Percentiles rank a stretch among this genome's conserved stretches.
Evolutionary conservation across 1,284 basidiomycete species (phyloP).

Genomic region (Irpex lacteus): DNA sequence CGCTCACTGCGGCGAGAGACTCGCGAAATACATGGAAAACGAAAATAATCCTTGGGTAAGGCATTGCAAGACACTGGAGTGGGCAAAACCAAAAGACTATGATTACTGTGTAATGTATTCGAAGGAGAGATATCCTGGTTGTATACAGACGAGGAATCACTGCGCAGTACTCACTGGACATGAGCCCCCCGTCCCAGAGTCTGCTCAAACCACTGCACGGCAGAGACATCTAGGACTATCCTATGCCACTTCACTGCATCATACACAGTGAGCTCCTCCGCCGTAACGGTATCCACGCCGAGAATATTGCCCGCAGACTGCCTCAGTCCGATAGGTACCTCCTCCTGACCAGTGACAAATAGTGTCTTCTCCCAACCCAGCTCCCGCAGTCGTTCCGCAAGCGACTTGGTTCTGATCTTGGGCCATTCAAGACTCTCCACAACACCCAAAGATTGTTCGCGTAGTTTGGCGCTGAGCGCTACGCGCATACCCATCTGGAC

Average conservation of each 20-base stretch:
- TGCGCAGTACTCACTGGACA: not conserved
- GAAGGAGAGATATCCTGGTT: not conserved
- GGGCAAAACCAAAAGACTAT: not conserved
- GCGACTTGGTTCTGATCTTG: conserved; percentile 61
- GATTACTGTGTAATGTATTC: not conserved
- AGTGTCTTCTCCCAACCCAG: conserved; percentile 68
- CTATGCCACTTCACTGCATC: conserved; percentile 76
- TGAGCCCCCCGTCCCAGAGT: conserved; percentile 36
- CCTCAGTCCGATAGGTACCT: conserved; percentile 50
- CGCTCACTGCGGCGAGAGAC: not conserved
- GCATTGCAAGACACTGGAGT: too few species aligned
- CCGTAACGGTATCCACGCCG: conserved; percentile 57
- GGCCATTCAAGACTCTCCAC: conserved; percentile 74
- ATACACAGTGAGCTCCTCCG: conserved; percentile 72
- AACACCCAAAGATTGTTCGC: conserved; percentile 72
- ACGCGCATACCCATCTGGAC: conserved; percentile 92
- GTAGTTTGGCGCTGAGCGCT: conserved; percentile 80
- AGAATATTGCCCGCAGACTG: conserved; percentile 65
- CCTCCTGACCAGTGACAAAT: conserved; percentile 66
- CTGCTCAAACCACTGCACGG: conserved; percentile 67
- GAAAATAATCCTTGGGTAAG: too few species aligned
- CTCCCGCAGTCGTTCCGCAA: conserved; percentile 54
- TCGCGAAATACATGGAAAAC: too few species aligned
- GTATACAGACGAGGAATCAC: not conserved
- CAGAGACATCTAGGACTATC: conserved; percentile 67